Percentiles rank a stretch among this genome's conserved stretches.
Evolutionary conservation across 208 protist species (phyloP).

Genomic region (Crithidia mellificae): DNA sequence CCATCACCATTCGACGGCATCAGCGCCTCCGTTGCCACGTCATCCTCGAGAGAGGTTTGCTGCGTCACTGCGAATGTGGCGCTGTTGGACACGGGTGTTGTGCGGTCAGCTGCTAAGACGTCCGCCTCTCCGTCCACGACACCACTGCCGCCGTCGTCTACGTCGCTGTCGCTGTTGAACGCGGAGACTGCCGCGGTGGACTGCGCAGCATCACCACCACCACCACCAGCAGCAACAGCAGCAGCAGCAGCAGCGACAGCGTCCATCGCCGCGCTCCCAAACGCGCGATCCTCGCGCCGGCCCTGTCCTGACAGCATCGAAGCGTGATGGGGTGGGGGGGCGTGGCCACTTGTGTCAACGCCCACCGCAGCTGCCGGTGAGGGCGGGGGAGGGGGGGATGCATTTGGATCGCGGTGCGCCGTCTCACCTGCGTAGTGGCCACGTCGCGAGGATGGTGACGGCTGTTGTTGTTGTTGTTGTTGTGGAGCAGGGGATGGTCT

Average conservation of each 20-base stretch:
- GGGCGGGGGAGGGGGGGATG: background rate
- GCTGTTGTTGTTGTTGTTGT: background rate
- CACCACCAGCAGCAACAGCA: too few species aligned
- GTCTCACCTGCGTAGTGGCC: background rate
- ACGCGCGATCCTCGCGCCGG: background rate
- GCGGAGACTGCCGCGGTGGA: background rate
- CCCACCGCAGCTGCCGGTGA: too few species aligned
- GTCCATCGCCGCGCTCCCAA: background rate
- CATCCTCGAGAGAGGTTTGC: too few species aligned
- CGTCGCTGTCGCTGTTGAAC: background rate
- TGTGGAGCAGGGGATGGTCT: background rate
- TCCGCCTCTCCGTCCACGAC: background rate
- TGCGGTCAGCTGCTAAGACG: background rate
- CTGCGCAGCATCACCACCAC: slow-evolving; percentile 2
- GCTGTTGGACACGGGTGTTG: too few species aligned
- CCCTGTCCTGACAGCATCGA: background rate
- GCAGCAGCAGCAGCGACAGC: background rate
- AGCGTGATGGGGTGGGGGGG: too few species aligned
- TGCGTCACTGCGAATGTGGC: too few species aligned
- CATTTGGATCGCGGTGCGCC: slow-evolving; percentile 4
- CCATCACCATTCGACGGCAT: background rate
- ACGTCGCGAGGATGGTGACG: background rate
- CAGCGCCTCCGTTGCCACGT: background rate
- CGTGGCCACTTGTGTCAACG: too few species aligned
- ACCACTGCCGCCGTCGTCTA: background rate